phyloP scores from a whole-genome alignment of 169 alveolate species.

The Plasmodium knowlesi region DNA sequence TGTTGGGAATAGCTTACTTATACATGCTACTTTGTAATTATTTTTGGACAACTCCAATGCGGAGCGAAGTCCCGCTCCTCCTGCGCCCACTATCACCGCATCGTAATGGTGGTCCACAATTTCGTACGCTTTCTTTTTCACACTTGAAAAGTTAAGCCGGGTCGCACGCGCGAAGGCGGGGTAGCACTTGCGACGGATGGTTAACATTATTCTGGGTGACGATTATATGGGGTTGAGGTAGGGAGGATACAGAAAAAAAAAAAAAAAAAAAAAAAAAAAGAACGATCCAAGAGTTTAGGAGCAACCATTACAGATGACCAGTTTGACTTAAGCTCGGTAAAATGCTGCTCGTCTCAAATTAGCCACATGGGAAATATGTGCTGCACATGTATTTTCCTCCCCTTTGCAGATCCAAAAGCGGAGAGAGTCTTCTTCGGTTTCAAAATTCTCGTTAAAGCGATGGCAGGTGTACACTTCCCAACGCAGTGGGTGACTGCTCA shows the following conservation, averaged over 20 bases:
- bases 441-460: not conserved
- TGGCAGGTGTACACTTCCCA: not conserved
- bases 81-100: constrained; percentile 99
- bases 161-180: not conserved
- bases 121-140: constrained; percentile 83
- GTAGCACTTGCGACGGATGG: not conserved
- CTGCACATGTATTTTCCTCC: not conserved
- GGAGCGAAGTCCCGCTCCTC: constrained; percentile 99
- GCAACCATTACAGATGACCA: not conserved
- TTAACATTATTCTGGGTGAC: not conserved
- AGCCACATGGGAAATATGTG: not conserved
- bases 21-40: constrained; percentile 93
- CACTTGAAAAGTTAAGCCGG: constrained; percentile 22
- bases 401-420: not conserved
- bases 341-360: not conserved
- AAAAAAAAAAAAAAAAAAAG: not conserved
- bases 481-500: not conserved
- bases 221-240: not conserved
- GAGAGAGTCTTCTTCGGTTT: not conserved
- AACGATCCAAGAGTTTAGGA: not conserved
- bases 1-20: constrained; percentile 97
- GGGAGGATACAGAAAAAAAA: not conserved
- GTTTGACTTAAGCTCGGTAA: not conserved
- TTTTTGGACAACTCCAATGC: constrained; percentile 93
- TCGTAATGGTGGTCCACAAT: constrained; percentile 95